A percentile compares a stretch with the other conserved stretches of the same genome.
phyloP scores from a whole-genome alignment of 2,329 filamentous ascomycete genomes.

The Fonsecaea pedrosoi region DNA sequence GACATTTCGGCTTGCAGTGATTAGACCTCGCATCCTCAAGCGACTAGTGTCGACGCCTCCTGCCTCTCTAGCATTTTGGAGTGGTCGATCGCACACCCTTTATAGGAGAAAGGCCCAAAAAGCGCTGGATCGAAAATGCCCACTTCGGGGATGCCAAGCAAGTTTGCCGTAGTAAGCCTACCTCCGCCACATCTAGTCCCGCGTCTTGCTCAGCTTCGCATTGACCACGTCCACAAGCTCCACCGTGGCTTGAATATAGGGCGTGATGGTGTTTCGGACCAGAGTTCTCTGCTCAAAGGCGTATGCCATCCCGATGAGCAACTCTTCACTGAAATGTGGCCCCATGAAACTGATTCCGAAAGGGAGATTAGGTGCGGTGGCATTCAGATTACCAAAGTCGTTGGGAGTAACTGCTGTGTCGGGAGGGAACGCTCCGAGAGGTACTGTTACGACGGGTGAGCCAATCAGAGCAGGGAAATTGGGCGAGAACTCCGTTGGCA shows the following conservation, averaged over 20 bases:
- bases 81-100: background rate
- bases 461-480: constrained; percentile 63
- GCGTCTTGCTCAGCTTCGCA: constrained; percentile 11
- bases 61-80: background rate
- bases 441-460: constrained; percentile 67
- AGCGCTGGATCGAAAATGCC: background rate
- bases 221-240: constrained; percentile 39
- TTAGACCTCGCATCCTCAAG: background rate
- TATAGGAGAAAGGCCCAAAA: background rate
- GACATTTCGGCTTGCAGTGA: background rate
- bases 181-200: background rate
- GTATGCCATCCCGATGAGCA: constrained; percentile 69
- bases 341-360: constrained; percentile 72
- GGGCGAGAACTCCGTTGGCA: constrained; percentile 61
- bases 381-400: constrained; percentile 58
- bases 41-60: background rate
- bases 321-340: constrained; percentile 65
- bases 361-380: constrained; percentile 60
- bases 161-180: background rate
- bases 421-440: constrained; percentile 63
- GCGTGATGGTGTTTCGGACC: constrained; percentile 47
- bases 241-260: constrained; percentile 34
- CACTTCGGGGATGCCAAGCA: background rate
- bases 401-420: constrained; percentile 57
- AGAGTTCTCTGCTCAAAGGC: constrained; percentile 70